Evolutionary conservation across 1,284 basidiomycete genomes (phyloP).

Genomic region (Melampsora americana): DNA sequence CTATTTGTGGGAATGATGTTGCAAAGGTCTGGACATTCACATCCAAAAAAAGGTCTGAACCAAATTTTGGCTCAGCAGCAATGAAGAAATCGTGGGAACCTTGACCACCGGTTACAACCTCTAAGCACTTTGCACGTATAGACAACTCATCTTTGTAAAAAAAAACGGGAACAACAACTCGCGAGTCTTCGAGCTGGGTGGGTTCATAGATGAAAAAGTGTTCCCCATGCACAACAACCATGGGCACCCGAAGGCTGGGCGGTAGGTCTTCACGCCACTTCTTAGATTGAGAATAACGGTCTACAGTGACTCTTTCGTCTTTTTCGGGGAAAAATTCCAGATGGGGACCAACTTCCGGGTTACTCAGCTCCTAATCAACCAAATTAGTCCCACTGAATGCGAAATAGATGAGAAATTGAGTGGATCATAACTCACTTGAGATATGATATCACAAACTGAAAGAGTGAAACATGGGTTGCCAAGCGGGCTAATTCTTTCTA

Average conservation of each 20-base stretch:
- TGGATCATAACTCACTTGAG: not conserved
- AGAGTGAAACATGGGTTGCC: not conserved
- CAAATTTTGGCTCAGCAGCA: not conserved
- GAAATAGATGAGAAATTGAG: not conserved
- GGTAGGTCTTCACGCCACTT: conserved; percentile 13
- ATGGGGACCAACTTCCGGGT: not conserved
- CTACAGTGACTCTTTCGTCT: not conserved
- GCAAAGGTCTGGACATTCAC: not conserved
- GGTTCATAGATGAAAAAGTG: conserved; percentile 2
- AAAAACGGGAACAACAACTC: not conserved
- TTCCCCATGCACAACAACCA: not conserved
- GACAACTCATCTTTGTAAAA: not conserved
- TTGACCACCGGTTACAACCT: not conserved
- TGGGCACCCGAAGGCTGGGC: not conserved
- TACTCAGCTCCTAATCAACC: not conserved
- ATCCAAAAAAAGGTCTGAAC: not conserved
- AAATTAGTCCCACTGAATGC: not conserved
- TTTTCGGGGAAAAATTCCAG: conserved; percentile 2
- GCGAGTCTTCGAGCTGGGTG: not conserved
- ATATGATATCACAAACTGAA: not conserved
- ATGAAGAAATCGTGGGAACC: not conserved
- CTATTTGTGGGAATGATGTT: not conserved
- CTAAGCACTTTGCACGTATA: not conserved
- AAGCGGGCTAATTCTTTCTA: not conserved
- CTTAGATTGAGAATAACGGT: conserved; percentile 9